Base-by-base conservation (phyloP, 306 rosid genomes). In the Cajanus cajan region DNA sequence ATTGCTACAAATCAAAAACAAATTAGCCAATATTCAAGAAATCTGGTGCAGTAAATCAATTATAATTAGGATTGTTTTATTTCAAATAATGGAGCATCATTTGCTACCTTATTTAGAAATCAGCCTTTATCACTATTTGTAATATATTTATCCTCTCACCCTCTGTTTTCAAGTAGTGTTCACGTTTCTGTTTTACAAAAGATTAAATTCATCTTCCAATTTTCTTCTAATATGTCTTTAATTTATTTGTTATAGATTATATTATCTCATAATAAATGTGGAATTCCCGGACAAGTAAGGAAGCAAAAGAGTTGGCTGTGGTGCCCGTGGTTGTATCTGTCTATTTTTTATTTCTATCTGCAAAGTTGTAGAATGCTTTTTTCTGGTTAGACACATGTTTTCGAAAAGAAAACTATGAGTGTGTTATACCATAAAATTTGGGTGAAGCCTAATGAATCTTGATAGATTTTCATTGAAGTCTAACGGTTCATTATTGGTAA, bases 401-500 rank as follows among this genome's bases (percentile, higher is more conserved):
- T 57, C 66, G 31, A 47, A 72, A 76, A 71, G 47, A 71, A 80
- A 65, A 47, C 45, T 28, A 61, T 21, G 37, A 58, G 66, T 0
- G 10, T 50, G 71, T 66, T 39, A 28, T 34, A 82, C 74, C 51
- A 34, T 64, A 52, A 31, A 22, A 24, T 73, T 68, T 69, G 43
- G 81, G 47, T 36, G 22, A 77, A 51, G 21, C 37, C 24, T 67
- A 74, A n/a, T n/a, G n/a, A n/a, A n/a, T n/a, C n/a, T 13, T 18
- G 71, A 34, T 68, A 51, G 51, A 33, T 78, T 83, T 40, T 47
- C 44, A 59, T 44, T 11, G 28, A 73, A 68, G 59, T 50, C 73
- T 24, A 41, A 51, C 43, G 58, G 72, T 80, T 78, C 69, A 71
- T 52, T 78, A 50, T 70, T 65, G 76, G 28, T 84, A 51, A 69